Conservation (phyloP, 495 filamentous ascomycete species). For the Penicillium pancosmium region DNA sequence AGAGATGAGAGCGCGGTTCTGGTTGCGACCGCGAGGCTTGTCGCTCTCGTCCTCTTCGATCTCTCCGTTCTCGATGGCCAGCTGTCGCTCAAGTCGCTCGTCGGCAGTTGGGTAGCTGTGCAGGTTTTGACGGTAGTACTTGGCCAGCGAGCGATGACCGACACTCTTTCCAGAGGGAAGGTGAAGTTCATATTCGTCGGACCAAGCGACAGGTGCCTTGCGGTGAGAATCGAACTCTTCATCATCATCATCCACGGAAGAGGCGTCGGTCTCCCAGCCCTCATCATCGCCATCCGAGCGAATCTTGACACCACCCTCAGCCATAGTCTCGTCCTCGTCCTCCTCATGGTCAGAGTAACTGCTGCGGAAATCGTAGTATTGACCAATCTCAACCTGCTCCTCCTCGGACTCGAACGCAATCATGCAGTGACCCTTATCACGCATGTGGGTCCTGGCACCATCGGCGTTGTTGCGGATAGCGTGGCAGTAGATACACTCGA, state of each 20-base stretch:
- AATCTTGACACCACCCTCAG: conserved; percentile 45
- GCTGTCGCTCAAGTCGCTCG: conserved; percentile 55
- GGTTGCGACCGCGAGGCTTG: conserved; percentile 40
- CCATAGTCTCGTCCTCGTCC: conserved; percentile 45
- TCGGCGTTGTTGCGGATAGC: conserved; percentile 71
- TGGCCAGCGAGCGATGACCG: conserved; percentile 82
- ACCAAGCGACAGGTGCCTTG: conserved; percentile 68
- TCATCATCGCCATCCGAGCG: conserved; percentile 55
- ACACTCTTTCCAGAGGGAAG: conserved; percentile 89
- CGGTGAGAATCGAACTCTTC: conserved; percentile 47
- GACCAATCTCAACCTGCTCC: conserved; percentile 93
- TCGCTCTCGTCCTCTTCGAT: conserved; percentile 45
- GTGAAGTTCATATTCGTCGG: conserved; percentile 90
- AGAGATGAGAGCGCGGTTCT: conserved; percentile 62
- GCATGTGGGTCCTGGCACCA: conserved; percentile 92
- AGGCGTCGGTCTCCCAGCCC: conserved; percentile 93
- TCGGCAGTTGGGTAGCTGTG: conserved; percentile 73
- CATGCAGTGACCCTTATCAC: conserved; percentile 93
- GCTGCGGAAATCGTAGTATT: conserved; percentile 95
- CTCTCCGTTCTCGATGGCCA: conserved; percentile 52
- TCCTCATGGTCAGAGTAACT: conserved; percentile 88
- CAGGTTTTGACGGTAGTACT: conserved; percentile 91
- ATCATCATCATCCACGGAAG: conserved; percentile 74
- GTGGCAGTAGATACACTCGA: conserved; percentile 84
- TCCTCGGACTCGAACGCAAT: conserved; percentile 88